These are phyloP conservation scores for Neofusicoccum umdonicola DNA, from an alignment of 2,329 filamentous ascomycete species.

Conservation along the genomic window DNA sequence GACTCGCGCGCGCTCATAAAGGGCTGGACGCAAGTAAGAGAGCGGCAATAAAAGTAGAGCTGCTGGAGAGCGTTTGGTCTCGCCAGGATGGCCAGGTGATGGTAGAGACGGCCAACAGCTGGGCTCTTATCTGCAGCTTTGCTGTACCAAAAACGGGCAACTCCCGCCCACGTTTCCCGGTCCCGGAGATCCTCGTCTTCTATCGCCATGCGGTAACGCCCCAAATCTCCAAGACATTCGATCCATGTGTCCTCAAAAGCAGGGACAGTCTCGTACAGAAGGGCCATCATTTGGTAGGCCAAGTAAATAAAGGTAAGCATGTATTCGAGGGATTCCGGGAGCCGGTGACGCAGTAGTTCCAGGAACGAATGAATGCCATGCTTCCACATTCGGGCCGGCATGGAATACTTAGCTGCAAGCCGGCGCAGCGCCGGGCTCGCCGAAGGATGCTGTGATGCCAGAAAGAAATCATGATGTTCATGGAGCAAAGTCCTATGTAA, in stretches of 20 bases:
- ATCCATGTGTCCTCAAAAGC: slow-evolving; percentile 88
- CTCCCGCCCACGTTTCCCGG: slow-evolving; percentile 76
- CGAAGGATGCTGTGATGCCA: slow-evolving; percentile 82
- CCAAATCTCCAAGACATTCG: slow-evolving; percentile 84
- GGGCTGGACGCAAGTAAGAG: slow-evolving; percentile 64
- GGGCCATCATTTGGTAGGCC: slow-evolving; percentile 84
- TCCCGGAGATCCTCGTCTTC: slow-evolving; percentile 77
- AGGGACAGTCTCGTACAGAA: slow-evolving; percentile 81
- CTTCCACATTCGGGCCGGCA: slow-evolving; percentile 93
- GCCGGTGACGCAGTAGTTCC: slow-evolving; percentile 62
- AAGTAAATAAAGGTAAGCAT: slow-evolving; percentile 91
- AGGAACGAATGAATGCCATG: slow-evolving; percentile 86
- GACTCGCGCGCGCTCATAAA: slow-evolving; percentile 69
- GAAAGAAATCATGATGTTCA: slow-evolving; percentile 65
- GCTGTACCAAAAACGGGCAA: slow-evolving; percentile 80
- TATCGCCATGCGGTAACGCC: slow-evolving; percentile 85
- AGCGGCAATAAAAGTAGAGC: slow-evolving; percentile 69
- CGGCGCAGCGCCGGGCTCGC: slow-evolving; percentile 66
- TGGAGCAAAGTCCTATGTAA: slow-evolving; percentile 77
- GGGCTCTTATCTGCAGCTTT: slow-evolving; percentile 77
- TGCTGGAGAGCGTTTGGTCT: slow-evolving; percentile 68
- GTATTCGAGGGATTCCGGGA: slow-evolving; percentile 77
- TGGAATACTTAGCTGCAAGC: slow-evolving; percentile 77
- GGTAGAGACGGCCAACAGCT: slow-evolving; percentile 74
- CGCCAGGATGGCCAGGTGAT: slow-evolving; percentile 80